phyloP scores from a whole-genome alignment of 2,329 filamentous ascomycete genomes.

The Gnomoniopsis smithogilvyi region DNA sequence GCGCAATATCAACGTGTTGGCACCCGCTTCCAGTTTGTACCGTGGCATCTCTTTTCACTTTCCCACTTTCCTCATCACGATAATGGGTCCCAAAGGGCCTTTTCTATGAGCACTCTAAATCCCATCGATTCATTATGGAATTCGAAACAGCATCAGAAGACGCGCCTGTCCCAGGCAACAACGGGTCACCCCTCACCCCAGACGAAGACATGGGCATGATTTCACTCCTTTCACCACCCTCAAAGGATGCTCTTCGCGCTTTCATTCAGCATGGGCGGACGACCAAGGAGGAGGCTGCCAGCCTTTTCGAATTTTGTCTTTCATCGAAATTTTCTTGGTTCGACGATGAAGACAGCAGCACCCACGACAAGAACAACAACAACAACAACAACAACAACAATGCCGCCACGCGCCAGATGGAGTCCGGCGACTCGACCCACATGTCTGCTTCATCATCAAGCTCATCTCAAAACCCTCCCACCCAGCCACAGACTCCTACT shows the following conservation, averaged over 20 bases:
- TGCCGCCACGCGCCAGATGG: slow-evolving; percentile 6
- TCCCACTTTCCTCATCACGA: not conserved
- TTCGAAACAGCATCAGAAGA: not conserved
- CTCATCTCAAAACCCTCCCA: slow-evolving; percentile 26
- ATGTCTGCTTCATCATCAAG: slow-evolving; percentile 29
- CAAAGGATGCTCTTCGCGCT: not conserved
- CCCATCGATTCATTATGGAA: not conserved
- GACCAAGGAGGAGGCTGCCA: not conserved
- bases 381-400: slow-evolving; percentile 17
- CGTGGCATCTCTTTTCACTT: not conserved
- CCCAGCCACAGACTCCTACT: slow-evolving; percentile 6
- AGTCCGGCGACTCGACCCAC: slow-evolving; percentile 24
- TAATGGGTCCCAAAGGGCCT: not conserved
- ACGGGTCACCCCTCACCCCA: not conserved
- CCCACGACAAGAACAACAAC: slow-evolving; percentile 5
- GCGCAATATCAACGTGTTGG: too few species aligned
- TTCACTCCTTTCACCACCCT: not conserved
- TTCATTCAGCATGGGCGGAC: not conserved
- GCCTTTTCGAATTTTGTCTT: not conserved
- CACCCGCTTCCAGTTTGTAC: too few species aligned
- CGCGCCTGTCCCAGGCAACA: not conserved
- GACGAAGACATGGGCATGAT: not conserved
- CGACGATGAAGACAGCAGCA: not conserved
- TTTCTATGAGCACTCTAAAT: not conserved
- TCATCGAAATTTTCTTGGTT: not conserved